Conservation (phyloP, 176 grass and related monocot genomes). For the Thalia dealbata region DNA sequence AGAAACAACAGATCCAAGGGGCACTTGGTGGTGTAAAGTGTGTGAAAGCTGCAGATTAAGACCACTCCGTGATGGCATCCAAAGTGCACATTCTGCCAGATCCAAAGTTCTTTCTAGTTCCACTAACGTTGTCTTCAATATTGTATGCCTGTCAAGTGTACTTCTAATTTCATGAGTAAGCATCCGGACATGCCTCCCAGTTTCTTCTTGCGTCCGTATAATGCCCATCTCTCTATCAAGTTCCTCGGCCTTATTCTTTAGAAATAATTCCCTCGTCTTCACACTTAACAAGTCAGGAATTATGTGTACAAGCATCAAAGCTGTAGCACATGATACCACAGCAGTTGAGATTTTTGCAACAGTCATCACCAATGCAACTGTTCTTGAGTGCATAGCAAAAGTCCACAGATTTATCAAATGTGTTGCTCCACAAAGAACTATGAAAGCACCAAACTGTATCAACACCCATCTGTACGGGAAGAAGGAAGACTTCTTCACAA, state of each 20-base stretch:
- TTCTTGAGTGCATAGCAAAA: conserved; percentile 44
- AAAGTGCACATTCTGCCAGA: conserved; percentile 49
- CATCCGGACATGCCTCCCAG: conserved; percentile 61
- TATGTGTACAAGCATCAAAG: conserved; percentile 65
- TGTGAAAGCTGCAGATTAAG: conserved; percentile 56
- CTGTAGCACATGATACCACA: conserved; percentile 51
- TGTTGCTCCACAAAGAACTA: conserved; percentile 61
- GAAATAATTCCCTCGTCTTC: conserved; percentile 56
- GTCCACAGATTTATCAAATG: conserved; percentile 71
- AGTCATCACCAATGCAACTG: conserved; percentile 55
- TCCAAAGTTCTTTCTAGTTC: conserved; percentile 50
- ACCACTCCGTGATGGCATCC: conserved; percentile 54
- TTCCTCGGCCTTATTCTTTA: conserved; percentile 58
- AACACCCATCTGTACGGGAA: conserved; percentile 68
- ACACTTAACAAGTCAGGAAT: conserved; percentile 59
- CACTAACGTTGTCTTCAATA: conserved; percentile 56
- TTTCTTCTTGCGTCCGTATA: conserved; percentile 59
- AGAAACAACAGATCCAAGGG: conserved; percentile 31
- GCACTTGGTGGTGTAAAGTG: conserved; percentile 40
- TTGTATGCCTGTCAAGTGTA: conserved; percentile 56
- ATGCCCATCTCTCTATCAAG: conserved; percentile 59
- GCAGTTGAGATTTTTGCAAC: conserved; percentile 51
- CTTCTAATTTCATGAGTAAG: conserved; percentile 72
- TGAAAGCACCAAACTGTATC: conserved; percentile 64
- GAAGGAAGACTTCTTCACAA: conserved; percentile 68